Evolutionary conservation across 257 asterid species (phyloP).

Genomic region (Plectranthus barbatus): DNA sequence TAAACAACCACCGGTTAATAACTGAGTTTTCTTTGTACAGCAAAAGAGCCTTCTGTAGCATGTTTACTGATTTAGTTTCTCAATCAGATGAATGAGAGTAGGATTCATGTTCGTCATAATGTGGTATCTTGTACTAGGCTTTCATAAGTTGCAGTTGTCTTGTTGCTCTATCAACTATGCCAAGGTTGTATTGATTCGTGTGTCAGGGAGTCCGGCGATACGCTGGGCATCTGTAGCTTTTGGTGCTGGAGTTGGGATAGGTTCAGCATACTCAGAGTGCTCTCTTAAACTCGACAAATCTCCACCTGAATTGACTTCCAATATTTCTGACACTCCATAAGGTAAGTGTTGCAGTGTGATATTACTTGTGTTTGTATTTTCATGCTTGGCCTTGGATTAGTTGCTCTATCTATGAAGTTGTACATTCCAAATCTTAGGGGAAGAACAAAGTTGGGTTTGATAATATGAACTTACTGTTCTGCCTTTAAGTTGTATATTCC

Average conservation of each 20-base stretch:
- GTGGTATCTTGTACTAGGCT: neutral
- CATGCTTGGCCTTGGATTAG: no score
- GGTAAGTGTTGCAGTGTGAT: slow-evolving; percentile 23
- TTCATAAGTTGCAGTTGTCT: neutral
- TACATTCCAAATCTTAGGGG: no score
- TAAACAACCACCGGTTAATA: neutral
- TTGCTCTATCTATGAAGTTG: no score
- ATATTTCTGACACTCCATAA: slow-evolving; percentile 8
- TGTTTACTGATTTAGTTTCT: neutral
- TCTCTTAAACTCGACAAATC: slow-evolving; percentile 49
- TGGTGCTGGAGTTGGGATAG: slow-evolving; percentile 82
- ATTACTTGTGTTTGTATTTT: no score
- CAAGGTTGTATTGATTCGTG: slow-evolving; percentile 2
- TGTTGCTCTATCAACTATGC: neutral
- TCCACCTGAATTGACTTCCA: slow-evolving; percentile 26
- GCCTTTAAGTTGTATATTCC: neutral
- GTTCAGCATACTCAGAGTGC: slow-evolving; percentile 79
- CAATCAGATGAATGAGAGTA: neutral
- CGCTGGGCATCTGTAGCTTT: slow-evolving; percentile 86
- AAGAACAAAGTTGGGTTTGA: no score
- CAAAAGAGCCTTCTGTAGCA: neutral
- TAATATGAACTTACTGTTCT: neutral
- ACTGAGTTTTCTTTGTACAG: neutral
- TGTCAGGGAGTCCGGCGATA: slow-evolving; percentile 73
- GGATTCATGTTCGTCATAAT: neutral